A percentile compares a stretch with the other conserved stretches of the same genome.
phyloP scores from a whole-genome alignment of 257 asterid genomes.

The Gentiana macrophylla region DNA sequence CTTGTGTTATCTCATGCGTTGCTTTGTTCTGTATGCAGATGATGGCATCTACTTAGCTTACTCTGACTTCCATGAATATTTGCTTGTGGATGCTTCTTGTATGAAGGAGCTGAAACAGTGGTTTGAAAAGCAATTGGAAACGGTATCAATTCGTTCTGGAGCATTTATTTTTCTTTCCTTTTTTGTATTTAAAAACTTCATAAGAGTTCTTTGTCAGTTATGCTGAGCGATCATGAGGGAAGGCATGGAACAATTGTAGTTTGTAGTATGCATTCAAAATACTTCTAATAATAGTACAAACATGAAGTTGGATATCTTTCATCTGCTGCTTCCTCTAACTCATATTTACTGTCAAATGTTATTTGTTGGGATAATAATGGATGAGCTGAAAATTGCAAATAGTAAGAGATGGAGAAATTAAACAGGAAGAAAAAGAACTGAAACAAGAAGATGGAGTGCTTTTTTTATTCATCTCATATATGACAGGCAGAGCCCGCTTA shows the following conservation, averaged over 20 bases:
- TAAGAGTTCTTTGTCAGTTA: neutral
- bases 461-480: no score
- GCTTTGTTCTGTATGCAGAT: conserved; percentile 37
- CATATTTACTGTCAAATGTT: no score
- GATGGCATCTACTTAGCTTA: conserved; percentile 83
- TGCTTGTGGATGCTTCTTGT: conserved; percentile 71
- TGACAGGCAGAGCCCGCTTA: no score
- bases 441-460: no score
- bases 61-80: conserved; percentile 75
- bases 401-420: no score
- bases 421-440: no score
- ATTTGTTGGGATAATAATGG: no score
- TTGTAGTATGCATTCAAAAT: no score
- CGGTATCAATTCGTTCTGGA: conserved; percentile 36
- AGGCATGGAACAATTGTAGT: no score
- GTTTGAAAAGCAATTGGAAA: conserved; percentile 79
- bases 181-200: neutral
- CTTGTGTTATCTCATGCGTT: neutral
- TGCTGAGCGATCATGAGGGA: no score
- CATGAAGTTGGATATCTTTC: neutral
- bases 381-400: no score
- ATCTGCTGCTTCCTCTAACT: neutral
- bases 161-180: neutral
- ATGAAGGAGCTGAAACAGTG: conserved; percentile 88
- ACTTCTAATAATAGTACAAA: no score